Evolutionary conservation across 805 yeast genomes (phyloP).

Genomic region (Yamadazyma phyllophila): DNA sequence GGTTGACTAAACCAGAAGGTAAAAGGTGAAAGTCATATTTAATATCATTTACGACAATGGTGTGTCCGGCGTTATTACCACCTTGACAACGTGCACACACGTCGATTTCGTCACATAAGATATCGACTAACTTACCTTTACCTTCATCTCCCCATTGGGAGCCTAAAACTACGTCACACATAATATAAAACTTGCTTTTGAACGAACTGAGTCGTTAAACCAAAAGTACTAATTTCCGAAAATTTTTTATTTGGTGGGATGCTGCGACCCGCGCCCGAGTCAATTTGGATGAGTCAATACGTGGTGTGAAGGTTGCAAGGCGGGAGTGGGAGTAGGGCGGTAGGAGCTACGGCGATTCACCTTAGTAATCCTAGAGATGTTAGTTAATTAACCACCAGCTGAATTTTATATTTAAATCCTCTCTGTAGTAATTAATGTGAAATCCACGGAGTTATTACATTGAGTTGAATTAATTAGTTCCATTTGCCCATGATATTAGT

Average conservation of each 20-base stretch:
- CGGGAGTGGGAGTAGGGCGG: no score
- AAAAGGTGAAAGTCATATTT: constrained; percentile 98
- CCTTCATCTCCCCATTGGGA: constrained; percentile 99
- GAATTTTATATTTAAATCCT: no score
- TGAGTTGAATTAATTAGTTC: no score
- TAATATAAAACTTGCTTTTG: constrained; percentile 19
- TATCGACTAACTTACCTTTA: constrained; percentile 94
- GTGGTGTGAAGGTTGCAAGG: not conserved
- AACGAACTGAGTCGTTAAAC: constrained; percentile 9
- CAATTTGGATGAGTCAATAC: not conserved
- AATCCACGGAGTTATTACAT: no score
- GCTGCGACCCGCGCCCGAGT: not conserved
- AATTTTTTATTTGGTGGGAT: not conserved
- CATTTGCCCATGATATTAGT: no score
- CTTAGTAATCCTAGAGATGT: no score
- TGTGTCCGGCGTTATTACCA: constrained; percentile 99
- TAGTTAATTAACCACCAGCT: no score
- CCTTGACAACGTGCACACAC: constrained; percentile 98
- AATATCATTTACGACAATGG: constrained; percentile 84
- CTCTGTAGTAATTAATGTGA: no score
- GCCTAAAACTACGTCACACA: constrained; percentile 94
- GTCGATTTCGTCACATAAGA: constrained; percentile 91
- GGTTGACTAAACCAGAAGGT: constrained; percentile 96
- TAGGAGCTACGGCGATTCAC: no score
- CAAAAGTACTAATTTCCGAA: constrained; percentile 1